Evolutionary conservation across 768 basidiomycete species (phyloP).

Genomic region (Fomitopsis pulvina): DNA sequence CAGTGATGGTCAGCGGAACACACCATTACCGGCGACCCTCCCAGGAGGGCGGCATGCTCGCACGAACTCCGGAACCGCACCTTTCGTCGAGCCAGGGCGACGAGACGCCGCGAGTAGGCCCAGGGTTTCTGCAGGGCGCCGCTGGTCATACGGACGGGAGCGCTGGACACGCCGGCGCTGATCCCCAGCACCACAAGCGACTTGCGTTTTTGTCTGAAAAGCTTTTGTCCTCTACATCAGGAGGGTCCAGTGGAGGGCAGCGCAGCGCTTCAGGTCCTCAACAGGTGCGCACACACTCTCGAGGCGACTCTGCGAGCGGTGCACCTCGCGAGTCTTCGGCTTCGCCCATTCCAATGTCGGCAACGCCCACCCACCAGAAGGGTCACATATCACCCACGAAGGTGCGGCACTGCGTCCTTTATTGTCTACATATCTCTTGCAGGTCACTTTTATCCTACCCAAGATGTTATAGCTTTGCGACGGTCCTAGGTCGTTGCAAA

Average conservation of each 20-base stretch:
- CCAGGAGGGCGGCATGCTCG: background rate
- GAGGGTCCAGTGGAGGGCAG: conserved; percentile 6
- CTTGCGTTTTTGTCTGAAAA: conserved; percentile 20
- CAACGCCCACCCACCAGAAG: conserved; percentile 14
- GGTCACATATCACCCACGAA: conserved; percentile 26
- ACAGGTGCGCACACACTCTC: conserved; percentile 17
- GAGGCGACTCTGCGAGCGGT: conserved; percentile 16
- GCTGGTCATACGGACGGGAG: background rate
- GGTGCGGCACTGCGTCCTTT: conserved; percentile 14
- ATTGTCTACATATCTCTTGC: no score
- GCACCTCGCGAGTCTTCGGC: conserved; percentile 19
- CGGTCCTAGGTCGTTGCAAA: no score
- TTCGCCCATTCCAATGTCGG: conserved; percentile 21
- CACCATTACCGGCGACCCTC: background rate
- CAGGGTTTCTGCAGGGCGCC: conserved; percentile 3
- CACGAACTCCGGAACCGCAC: conserved; percentile 5
- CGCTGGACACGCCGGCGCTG: conserved; percentile 1
- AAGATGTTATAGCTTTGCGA: no score
- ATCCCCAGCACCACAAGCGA: conserved; percentile 8
- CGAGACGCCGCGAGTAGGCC: conserved; percentile 7
- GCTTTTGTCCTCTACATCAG: conserved; percentile 15
- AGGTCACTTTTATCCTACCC: no score
- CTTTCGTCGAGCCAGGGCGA: conserved; percentile 14
- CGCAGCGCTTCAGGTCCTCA: conserved; percentile 14
- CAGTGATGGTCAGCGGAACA: background rate